Base-by-base conservation (phyloP, 768 basidiomycete species). In the Leccinum subtestaceum region DNA sequence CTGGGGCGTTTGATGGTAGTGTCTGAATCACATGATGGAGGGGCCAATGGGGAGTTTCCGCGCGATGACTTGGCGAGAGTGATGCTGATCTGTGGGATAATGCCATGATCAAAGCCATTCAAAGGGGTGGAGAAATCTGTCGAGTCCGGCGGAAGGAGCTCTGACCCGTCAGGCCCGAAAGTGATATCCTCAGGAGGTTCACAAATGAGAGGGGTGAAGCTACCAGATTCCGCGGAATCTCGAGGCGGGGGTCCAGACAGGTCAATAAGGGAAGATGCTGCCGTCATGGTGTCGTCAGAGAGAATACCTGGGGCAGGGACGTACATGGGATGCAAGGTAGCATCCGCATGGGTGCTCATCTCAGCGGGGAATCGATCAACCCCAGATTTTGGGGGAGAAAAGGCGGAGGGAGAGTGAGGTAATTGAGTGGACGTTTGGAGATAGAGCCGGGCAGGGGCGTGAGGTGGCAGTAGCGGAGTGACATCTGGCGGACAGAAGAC, bases 31-130 rank as follows among this genome's bases (percentile, higher is more conserved):
- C 67, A 68, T 58, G 70, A 49, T 43, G 70, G 56, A 56, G 65
- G 56, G 32, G 60, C 62, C 10, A 66, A 59, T 29, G 70, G 70
- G 8, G 70, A 71, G 36, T 70, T 64, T 50, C 69, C 69, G 57
- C 65, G 68, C 31, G 70, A 71, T 58, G 70, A 70, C 51, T 63
- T 70, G 10, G 70, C 36, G 43, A 72, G 63, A 40, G 71, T 71
- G 29, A 71, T 71, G 53, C 63, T 71, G 57, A 71, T 72, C 46
- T 64, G 70, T 57, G 70, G 70, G 57, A 71, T 68, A 29, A 56
- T 65, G 56, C 63, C 51, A 57, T 63, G 60, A 43, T 48, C 65
- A 53, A 58, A 53, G 25, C 53, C 53, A n/a, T 59, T 52, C 21
- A 53, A 60, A 34, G 23, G 55, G 56, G 62, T 60, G 57, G 61